Evolutionary conservation across 2,329 filamentous ascomycete genomes (phyloP).

Genomic region (Penicillium sp.): DNA sequence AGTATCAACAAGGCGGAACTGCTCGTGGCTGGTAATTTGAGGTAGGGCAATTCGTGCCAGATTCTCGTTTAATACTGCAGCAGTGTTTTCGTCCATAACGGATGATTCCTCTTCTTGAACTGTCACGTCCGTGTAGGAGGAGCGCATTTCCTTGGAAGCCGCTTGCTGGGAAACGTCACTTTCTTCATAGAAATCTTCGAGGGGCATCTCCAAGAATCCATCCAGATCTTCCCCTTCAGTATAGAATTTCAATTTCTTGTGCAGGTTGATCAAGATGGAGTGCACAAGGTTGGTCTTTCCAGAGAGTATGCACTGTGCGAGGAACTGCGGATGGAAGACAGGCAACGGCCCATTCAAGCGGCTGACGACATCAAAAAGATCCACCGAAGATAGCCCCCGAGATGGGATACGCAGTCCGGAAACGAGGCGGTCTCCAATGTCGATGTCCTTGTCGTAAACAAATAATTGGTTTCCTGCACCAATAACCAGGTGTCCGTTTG

Average conservation of each 20-base stretch:
- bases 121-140: slow-evolving; percentile 56
- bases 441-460: slow-evolving; percentile 76
- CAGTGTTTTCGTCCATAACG: slow-evolving; percentile 71
- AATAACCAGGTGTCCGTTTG: slow-evolving; percentile 80
- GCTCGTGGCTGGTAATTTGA: slow-evolving; percentile 80
- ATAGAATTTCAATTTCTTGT: slow-evolving; percentile 79
- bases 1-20: slow-evolving; percentile 82
- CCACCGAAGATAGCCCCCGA: slow-evolving; percentile 56
- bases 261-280: slow-evolving; percentile 70
- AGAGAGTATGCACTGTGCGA: slow-evolving; percentile 81
- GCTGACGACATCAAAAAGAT: slow-evolving; percentile 81
- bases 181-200: slow-evolving; percentile 54
- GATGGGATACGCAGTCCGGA: slow-evolving; percentile 57
- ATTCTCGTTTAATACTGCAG: slow-evolving; percentile 72
- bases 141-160: slow-evolving; percentile 53
- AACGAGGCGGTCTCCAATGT: slow-evolving; percentile 63
- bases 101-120: slow-evolving; percentile 59
- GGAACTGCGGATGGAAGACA: slow-evolving; percentile 87
- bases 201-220: slow-evolving; percentile 67
- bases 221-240: slow-evolving; percentile 80
- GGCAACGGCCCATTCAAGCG: slow-evolving; percentile 85
- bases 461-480: slow-evolving; percentile 91
- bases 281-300: slow-evolving; percentile 76
- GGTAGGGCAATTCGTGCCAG: slow-evolving; percentile 75
- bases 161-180: slow-evolving; percentile 50